These are phyloP conservation scores for Ochetophila trinervis DNA, from an alignment of 306 rosid genomes.

Conservation along the genomic window DNA sequence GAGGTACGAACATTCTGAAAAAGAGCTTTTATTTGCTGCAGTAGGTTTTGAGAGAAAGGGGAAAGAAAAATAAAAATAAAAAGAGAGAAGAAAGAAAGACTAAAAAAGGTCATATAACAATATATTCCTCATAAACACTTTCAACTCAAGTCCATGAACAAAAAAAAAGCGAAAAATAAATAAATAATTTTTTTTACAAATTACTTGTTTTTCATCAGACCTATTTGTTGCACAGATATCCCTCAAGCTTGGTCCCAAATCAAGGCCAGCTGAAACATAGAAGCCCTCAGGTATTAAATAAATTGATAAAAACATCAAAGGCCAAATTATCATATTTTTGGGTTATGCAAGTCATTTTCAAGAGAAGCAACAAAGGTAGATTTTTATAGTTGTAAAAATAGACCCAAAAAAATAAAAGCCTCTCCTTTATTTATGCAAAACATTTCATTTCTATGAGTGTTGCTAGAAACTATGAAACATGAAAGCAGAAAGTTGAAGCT, in stretches of 20 bases:
- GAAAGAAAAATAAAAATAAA: not conserved
- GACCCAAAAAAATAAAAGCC: too few species aligned
- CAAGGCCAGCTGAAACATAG: conserved; percentile 60
- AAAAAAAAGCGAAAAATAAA: too few species aligned
- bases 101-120: not conserved
- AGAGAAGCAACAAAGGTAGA: conserved; percentile 4
- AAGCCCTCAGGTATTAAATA: conserved; percentile 13
- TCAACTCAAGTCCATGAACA: not conserved
- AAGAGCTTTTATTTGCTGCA: conserved; percentile 93
- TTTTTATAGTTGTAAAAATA: too few species aligned
- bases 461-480: too few species aligned
- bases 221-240: conserved; percentile 88
- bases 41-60: conserved; percentile 23
- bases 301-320: conserved; percentile 6
- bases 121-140: not conserved
- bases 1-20: conserved; percentile 64
- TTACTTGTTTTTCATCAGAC: conserved; percentile 87
- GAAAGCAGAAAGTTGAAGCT: too few species aligned
- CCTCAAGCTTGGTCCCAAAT: conserved; percentile 76
- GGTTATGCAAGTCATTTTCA: conserved; percentile 20
- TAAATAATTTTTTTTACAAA: too few species aligned
- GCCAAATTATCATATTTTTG: conserved; percentile 11
- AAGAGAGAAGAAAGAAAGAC: conserved; percentile 12
- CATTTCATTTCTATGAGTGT: too few species aligned
- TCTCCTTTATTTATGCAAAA: too few species aligned